Conservation (phyloP, 1,139 yeast species). For the Yamadazyma taylorii region DNA sequence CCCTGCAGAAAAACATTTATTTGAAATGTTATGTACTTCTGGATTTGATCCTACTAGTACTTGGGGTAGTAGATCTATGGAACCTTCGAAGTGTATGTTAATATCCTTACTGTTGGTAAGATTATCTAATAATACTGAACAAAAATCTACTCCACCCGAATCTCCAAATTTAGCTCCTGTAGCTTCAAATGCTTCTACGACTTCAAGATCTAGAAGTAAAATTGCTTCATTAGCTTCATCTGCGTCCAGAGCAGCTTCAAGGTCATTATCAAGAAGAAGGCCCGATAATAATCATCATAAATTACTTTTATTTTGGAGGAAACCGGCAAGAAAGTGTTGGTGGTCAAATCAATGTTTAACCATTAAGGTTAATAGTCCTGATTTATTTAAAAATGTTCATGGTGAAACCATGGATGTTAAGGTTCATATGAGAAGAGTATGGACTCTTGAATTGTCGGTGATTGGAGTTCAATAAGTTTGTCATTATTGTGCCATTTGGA, state of each 20-base stretch:
- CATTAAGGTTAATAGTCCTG: constrained; percentile 41
- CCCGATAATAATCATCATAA: constrained; percentile 55
- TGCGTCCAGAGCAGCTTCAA: constrained; percentile 51
- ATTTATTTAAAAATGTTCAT: constrained; percentile 24
- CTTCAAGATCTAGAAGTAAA: constrained; percentile 46
- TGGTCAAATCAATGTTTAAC: constrained; percentile 77
- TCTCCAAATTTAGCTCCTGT: constrained; percentile 53
- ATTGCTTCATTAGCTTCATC: constrained; percentile 43
- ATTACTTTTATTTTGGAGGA: constrained; percentile 89
- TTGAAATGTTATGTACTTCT: constrained; percentile 91
- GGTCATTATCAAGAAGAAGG: constrained; percentile 50
- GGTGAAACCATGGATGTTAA: constrained; percentile 33
- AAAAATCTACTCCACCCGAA: constrained; percentile 35
- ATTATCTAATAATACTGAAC: constrained; percentile 35
- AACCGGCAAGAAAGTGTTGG: constrained; percentile 99
- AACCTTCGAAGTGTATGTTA: constrained; percentile 83
- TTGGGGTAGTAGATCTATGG: constrained; percentile 90
- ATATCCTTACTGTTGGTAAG: constrained; percentile 83
- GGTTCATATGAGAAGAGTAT: constrained; percentile 75
- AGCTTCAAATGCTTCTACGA: constrained; percentile 37
- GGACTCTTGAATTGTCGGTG: constrained; percentile 78
- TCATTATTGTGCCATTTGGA: no score
- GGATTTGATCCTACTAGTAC: constrained; percentile 69
- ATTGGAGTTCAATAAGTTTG: constrained; percentile 50
- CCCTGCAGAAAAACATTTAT: constrained; percentile 91